Conservation (phyloP, 176 grass and related monocot genomes). For the Musa schizocarpa region DNA sequence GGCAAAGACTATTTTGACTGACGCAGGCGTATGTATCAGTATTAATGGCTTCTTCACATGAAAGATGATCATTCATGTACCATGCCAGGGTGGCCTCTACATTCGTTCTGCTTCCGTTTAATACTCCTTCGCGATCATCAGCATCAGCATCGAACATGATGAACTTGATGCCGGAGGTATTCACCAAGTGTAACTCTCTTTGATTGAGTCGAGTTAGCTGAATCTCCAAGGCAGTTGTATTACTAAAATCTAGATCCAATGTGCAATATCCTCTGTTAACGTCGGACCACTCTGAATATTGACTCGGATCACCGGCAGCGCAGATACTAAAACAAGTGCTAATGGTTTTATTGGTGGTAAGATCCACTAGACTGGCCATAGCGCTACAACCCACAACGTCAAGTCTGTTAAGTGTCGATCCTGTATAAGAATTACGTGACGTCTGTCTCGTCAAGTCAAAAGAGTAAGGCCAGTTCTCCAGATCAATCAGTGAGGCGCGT, state of each 20-base stretch:
- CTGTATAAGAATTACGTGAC: no score
- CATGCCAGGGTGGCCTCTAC: neutral
- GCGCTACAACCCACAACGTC: no score
- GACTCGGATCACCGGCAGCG: neutral
- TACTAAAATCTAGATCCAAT: neutral
- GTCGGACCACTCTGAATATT: no score
- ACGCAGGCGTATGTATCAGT: slow-evolving; percentile 15
- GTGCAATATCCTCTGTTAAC: neutral
- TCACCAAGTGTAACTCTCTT: neutral
- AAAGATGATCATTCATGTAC: slow-evolving; percentile 10
- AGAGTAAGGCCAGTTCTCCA: neutral
- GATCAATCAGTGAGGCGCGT: neutral
- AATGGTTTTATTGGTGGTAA: neutral
- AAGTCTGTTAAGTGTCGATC: no score
- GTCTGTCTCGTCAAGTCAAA: no score
- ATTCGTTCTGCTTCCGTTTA: neutral
- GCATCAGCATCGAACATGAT: neutral
- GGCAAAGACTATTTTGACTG: neutral
- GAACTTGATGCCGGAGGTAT: neutral
- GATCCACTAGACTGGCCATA: neutral
- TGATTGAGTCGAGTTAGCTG: neutral
- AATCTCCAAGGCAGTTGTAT: neutral
- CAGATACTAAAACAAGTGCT: neutral
- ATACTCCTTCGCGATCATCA: no score
- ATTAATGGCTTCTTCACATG: neutral